These are phyloP conservation scores for Blastobotrys terrestris DNA, from an alignment of 805 yeast species.

Conservation along the genomic window DNA sequence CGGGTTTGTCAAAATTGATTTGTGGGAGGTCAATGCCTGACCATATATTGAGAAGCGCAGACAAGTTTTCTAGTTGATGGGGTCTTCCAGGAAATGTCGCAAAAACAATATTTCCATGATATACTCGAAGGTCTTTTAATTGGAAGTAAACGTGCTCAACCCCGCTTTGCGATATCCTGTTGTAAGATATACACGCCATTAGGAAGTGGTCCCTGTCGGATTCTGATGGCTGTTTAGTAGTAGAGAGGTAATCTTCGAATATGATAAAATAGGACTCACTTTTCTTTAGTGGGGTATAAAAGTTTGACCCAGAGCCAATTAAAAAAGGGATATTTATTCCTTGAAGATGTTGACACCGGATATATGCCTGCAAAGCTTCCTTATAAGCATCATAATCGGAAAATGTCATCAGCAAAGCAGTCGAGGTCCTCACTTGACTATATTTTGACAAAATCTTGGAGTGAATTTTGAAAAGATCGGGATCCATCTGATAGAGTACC, in stretches of 20 bases:
- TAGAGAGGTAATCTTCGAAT: not conserved
- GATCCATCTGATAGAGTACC: not conserved
- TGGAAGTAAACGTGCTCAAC: not conserved
- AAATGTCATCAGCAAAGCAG: not conserved
- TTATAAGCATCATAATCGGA: not conserved
- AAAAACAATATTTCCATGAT: not conserved
- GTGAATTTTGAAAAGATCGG: not conserved
- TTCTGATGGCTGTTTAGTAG: not conserved
- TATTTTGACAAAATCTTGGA: not conserved
- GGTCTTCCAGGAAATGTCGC: not conserved
- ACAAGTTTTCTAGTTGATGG: not conserved
- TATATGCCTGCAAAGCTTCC: not conserved
- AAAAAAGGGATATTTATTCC: not conserved
- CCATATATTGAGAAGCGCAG: not conserved
- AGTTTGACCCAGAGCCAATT: not conserved
- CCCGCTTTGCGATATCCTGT: not conserved
- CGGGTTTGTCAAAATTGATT: not conserved
- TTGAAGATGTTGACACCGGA: not conserved
- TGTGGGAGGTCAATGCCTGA: not conserved
- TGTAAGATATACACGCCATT: not conserved
- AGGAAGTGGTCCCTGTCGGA: not conserved
- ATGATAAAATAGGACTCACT: not conserved
- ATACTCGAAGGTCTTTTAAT: not conserved
- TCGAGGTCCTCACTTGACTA: not conserved
- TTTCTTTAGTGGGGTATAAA: not conserved